Conservation (phyloP, 805 yeast species). For the Kodamaea neixiangensis region DNA sequence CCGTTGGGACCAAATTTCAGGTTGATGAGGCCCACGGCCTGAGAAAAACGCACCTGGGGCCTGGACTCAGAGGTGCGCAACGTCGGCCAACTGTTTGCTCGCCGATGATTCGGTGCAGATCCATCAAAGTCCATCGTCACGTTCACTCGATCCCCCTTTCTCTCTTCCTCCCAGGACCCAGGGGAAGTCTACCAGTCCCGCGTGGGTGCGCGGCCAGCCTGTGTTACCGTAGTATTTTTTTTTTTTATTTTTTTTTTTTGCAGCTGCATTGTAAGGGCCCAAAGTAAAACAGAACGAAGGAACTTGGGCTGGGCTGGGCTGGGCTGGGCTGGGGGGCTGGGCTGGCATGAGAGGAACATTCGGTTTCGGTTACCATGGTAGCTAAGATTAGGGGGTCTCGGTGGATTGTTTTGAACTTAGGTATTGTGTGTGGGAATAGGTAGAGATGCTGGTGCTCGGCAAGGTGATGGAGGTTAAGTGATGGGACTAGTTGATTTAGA, state of each 20-base stretch:
- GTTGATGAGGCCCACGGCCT: background rate
- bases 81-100: background rate
- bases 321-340: background rate
- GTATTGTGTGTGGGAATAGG: background rate
- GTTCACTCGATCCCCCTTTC: too few species aligned
- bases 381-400: background rate
- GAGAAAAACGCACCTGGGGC: background rate
- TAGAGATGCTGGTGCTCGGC: background rate
- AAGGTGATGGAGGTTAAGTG: too few species aligned
- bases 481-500: too few species aligned
- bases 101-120: background rate
- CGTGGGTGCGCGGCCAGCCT: background rate
- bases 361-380: background rate
- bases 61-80: too few species aligned
- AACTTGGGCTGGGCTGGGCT: background rate
- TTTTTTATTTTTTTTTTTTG: background rate
- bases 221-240: background rate
- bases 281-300: background rate
- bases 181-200: background rate
- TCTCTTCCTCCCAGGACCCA: background rate
- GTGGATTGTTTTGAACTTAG: background rate
- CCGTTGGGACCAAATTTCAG: background rate
- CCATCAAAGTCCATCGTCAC: too few species aligned
- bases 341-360: background rate
- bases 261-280: background rate